Percentiles rank a stretch among this genome's conserved stretches.
Conservation (phyloP, 441 rosid genomes). For the Gossypium gossypioides region DNA sequence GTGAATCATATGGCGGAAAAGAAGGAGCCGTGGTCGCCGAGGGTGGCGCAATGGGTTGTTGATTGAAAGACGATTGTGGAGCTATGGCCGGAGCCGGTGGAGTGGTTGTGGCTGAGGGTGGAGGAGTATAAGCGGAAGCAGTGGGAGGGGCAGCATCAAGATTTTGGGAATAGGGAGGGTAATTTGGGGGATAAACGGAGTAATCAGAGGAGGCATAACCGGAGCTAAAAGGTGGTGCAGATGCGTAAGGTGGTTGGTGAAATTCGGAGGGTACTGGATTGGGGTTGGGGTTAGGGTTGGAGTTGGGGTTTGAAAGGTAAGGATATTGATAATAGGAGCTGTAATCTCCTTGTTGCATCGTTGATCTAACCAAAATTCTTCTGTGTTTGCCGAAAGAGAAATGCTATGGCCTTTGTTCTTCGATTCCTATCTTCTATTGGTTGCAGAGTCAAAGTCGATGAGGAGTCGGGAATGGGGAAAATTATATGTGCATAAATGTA, state of each 20-base stretch:
- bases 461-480: not conserved
- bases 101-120: constrained; percentile 25
- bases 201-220: constrained; percentile 45
- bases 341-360: constrained; percentile 83
- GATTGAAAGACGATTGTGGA: constrained; percentile 28
- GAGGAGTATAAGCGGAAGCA: constrained; percentile 45
- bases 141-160: constrained; percentile 55
- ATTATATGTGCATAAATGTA: not conserved
- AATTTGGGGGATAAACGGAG: constrained; percentile 39
- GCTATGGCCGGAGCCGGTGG: constrained; percentile 27
- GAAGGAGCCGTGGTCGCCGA: constrained; percentile 24
- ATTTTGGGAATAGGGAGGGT: constrained; percentile 45
- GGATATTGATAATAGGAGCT: constrained; percentile 43
- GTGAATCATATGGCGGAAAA: constrained; percentile 58
- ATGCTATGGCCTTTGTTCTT: not conserved
- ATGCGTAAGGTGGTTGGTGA: constrained; percentile 51
- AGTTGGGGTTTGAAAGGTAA: constrained; percentile 32
- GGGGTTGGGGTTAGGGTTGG: constrained; percentile 6
- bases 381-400: not conserved
- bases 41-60: constrained; percentile 15
- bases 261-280: constrained; percentile 39
- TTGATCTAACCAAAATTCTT: constrained; percentile 10
- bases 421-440: not conserved
- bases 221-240: constrained; percentile 70
- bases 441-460: constrained; percentile 13